Evolutionary conservation across 768 basidiomycete species (phyloP), one percentile per base, ranked within the genome.

Genomic region (Termitomyces sp.): DNA sequence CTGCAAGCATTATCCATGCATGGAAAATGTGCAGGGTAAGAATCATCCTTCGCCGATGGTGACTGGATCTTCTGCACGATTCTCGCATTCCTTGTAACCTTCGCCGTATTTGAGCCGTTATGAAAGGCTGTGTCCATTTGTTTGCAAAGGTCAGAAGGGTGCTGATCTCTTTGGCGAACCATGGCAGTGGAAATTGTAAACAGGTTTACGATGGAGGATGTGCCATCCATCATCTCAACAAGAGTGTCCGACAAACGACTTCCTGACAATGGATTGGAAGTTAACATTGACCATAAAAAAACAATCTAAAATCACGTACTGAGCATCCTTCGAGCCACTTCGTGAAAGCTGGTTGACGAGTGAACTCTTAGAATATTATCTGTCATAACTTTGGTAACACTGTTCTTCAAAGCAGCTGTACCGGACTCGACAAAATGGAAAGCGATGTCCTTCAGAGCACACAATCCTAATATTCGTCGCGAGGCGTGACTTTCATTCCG

Each of bases 311-410:
- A 13, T 18, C 22, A 55, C 58, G 14, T 14, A 54, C 58, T 39
- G n/a, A 48, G 26, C 58, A 59, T 59, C 45, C 30, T 54, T 30
- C 18, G 34, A 18, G 42, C 53, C 3, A 37, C 32, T 16, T 49
- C 32, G 12, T 43, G 13, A 37, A 55, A 54, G 39, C 30, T 54
- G 18, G 40, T 33, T 7, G 45, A 43, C 8, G 45, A 34, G n/a
- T 32, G 37, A 47, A 34, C 30, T 54, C 30, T 59, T 53, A 33
- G 39, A 47, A n/a, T 24, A 46, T 22, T 10, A 2, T 37, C 16
- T n/a, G 20, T 33, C 58, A 59, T 55, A 16, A 55, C 40, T 43
- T 47, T 43, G 44, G 32, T 39, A 16, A 59, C 24, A 9, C 53
- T 33, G 47, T 40, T 54, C 20, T 48, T 44, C 3, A 18, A n/a